Evolutionary conservation across 331 rosid species (phyloP), one percentile per base, ranked within the genome.

Genomic region (Cydonia oblonga): DNA sequence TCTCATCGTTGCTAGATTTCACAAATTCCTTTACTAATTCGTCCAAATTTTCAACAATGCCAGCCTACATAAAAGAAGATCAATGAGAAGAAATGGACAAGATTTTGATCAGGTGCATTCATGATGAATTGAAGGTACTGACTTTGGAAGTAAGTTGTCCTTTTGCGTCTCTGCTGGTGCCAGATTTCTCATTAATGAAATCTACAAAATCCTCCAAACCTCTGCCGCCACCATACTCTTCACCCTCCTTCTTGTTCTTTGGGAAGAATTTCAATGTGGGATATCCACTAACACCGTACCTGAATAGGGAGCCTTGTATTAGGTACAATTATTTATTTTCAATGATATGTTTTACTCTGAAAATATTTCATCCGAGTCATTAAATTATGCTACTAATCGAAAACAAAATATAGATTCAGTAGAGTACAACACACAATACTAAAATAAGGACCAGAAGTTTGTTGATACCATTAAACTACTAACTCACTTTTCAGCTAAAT

Each of bases 241-340:
- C 91, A 59, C 97, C 97, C 25, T 79, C 88, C 86, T 93, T 93
- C 66, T 93, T 89, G 77, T 68, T 72, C 83, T 74, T 86, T n/a
- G 97, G 97, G 66, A 93, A 93, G 79, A 93, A 93, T 82, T 90
- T 93, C 73, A 93, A 69, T 1, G 97, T 86, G 28, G 97, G 98
- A 76, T 66, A 93, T 67, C 93, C 88, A 78, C 78, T 82, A 57
- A 93, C 84, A 72, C 83, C 97, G 63, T 86, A 93, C 89, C 98
- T 90, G 83, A 74, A 69, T 16, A 64, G 23, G 58, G 49, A 80
- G 70, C 60, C 56, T 65, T 54, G 64, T 56, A 64, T 76, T 62
- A 81, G 79, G 62, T 53, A 62, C 65, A 61, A 28, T 26, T 18
- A 70, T 9, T 32, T 9, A 29, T 29, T 33, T 11, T 68, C 18